Base-by-base conservation (phyloP, 352 stramenopile genomes). In the Phytophthora citrophthora region DNA sequence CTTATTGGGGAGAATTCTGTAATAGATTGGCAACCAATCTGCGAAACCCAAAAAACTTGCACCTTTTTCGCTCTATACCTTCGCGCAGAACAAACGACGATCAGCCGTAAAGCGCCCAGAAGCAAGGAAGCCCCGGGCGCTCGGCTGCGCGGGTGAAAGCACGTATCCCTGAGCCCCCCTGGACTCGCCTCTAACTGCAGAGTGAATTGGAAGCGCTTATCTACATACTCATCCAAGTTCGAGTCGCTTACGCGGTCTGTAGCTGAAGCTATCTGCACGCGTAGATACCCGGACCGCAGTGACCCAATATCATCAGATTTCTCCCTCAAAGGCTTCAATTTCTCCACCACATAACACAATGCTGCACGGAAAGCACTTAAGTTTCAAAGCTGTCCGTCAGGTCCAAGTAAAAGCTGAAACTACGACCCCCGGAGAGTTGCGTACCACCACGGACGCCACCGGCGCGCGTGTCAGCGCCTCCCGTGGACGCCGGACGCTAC, bases 371-470 rank as follows among this genome's bases (percentile, higher is more conserved):
- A 93, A 91, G 75, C 70, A 88, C 72, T 91, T 93, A 77, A 83
- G 85, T 24, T 93, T 94, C 65, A 89, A 88, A 62, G 91, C 75
- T 61, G 82, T 93, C 55, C 79, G 79, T 41, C 79, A 81, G 63
- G 86, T 95, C 24, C 84, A 95, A 48, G 79, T 95, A n/a, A 95
- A 95, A 70, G 86, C 86, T 12, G 86, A 95, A 72, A 95, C 86
- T 13, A 95, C 84, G 54, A 92, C 84, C 24, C 86, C 86, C 13
- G 84, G 84, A 26, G 86, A 95, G 46, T 69, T 91, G 47, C 86
- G 83, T n/a, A 77, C 83, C 2, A 80, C 72, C n/a, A 89, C 81
- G 3, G 86, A 94, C 69, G 83, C 80, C 26, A 74, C 70, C 2
- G 81, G 83, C 45, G 58, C 83, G 23, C 83, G 86, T 49, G 74